Base-by-base conservation (phyloP, 345 rosid species). In the Rhizophora mangle region DNA sequence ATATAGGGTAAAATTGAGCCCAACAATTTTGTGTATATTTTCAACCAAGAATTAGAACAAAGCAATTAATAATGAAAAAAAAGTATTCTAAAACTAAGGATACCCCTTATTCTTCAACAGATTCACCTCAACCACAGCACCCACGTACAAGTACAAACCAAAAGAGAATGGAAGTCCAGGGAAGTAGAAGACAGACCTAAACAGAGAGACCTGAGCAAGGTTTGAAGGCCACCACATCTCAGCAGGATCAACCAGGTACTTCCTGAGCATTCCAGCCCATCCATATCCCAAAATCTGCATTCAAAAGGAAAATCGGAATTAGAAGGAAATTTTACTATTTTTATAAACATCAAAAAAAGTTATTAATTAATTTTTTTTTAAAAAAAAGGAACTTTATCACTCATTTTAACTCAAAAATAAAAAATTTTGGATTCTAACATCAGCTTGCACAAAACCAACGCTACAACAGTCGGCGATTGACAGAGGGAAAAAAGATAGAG, bases 141-240 rank as follows among this genome's bases (percentile, higher is more conserved):
- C 66, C 10, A 6, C 6, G 6, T 31, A 21, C 18, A 18, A 24
- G 19, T 32, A 60, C 6, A 65, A 62, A 47, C 29, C 30, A 26
- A 8, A 16, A 68, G 49, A 21, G n/a, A 30, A 18, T 47, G 29
- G 21, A 59, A 53, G 15, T 26, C 13, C 1, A 49, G 29, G 8
- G 63, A 7, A 8, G 34, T 54, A 56, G 30, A 60, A 72, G 34
- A 71, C 78, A 32, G n/a, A 92, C 99, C 99, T 88, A 76, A 96
- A 96, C 16, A 96, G 85, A 70, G 99, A 92, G 76, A 96, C 99
- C 78, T 96, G 99, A 72, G 99, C 99, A 65, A 96, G 94, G 67
- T 92, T 96, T 2, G 99, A 65, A 53, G 99, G 99, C 99, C 99
- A 96, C 99, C 99, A 96, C 99, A 96, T 96, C 73, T 96, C 98